phyloP scores from a whole-genome alignment of 495 filamentous ascomycete species.

The Neurospora sp. region DNA sequence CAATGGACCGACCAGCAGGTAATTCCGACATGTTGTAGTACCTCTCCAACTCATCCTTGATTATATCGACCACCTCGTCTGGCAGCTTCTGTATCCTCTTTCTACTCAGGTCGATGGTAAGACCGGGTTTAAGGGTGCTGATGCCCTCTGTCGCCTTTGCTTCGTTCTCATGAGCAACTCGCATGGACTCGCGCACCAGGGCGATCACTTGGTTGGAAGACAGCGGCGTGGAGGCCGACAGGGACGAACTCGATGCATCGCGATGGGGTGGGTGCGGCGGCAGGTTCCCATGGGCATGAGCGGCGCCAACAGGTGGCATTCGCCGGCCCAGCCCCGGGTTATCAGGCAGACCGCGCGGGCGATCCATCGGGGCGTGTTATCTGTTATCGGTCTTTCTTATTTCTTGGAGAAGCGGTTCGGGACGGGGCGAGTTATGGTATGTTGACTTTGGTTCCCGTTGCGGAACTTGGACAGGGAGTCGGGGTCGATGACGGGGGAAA shows the following conservation, averaged over 20 bases:
- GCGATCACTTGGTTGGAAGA: constrained; percentile 41
- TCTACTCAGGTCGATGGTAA: constrained; percentile 84
- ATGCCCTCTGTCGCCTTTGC: constrained; percentile 58
- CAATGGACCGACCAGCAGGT: not conserved
- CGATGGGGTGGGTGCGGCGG: constrained; percentile 30
- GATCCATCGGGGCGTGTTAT: constrained; percentile 15
- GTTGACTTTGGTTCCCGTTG: not conserved
- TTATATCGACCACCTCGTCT: constrained; percentile 81
- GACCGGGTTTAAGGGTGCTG: constrained; percentile 60
- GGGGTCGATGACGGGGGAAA: not conserved
- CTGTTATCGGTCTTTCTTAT: not conserved
- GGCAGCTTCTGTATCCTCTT: constrained; percentile 72
- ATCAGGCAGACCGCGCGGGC: constrained; percentile 29
- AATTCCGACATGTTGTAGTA: constrained; percentile 22
- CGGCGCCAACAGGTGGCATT: constrained; percentile 20
- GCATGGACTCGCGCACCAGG: constrained; percentile 55
- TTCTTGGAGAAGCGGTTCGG: not conserved
- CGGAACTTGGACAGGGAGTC: not conserved
- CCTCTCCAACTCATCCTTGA: constrained; percentile 90
- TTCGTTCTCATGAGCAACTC: constrained; percentile 58
- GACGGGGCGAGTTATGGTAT: not conserved
- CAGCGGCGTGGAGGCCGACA: constrained; percentile 32
- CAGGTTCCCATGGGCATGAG: constrained; percentile 20
- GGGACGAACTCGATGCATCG: constrained; percentile 24
- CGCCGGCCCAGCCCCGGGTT: constrained; percentile 32